These are phyloP conservation scores for Gamsiella multidivaricata DNA, from an alignment of 192 early-diverging fungal genomes.

Conservation along the genomic window DNA sequence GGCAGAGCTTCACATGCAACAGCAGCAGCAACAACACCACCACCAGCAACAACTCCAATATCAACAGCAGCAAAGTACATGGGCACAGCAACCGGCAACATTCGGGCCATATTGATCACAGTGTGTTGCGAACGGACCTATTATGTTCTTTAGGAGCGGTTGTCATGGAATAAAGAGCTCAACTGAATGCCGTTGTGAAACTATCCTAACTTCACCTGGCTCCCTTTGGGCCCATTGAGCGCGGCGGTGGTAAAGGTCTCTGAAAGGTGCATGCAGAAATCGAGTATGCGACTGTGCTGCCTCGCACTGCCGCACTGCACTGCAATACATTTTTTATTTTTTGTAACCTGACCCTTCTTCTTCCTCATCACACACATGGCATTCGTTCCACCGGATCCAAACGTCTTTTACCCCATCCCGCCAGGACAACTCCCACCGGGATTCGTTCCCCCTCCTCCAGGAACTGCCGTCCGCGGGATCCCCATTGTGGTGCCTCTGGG, in stretches of 20 bases:
- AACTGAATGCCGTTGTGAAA: too few relatives aligned
- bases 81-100: constrained; percentile 17
- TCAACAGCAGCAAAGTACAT: constrained; percentile 11
- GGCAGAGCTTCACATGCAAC: constrained; percentile 1
- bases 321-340: too few relatives aligned
- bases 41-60: constrained; percentile 13
- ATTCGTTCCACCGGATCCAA: constrained; percentile 37
- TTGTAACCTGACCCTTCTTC: neutral
- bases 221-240: too few relatives aligned
- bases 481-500: constrained; percentile 48
- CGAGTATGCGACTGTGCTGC: too few relatives aligned
- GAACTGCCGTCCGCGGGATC: constrained; percentile 43
- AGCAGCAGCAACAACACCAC: constrained; percentile 20
- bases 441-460: constrained; percentile 45
- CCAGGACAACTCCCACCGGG: constrained; percentile 44
- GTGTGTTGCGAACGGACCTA: too few relatives aligned
- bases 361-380: constrained; percentile 12
- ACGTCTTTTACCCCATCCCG: constrained; percentile 44
- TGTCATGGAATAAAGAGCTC: too few relatives aligned
- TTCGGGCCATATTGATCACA: too few relatives aligned
- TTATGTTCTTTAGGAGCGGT: too few relatives aligned
- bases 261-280: too few relatives aligned
- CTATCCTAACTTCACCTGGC: too few relatives aligned
- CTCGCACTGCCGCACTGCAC: neutral
- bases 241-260: too few relatives aligned